These are phyloP conservation scores for Piper betle DNA, from an alignment of 164 flowering plant species.

Conservation along the genomic window DNA sequence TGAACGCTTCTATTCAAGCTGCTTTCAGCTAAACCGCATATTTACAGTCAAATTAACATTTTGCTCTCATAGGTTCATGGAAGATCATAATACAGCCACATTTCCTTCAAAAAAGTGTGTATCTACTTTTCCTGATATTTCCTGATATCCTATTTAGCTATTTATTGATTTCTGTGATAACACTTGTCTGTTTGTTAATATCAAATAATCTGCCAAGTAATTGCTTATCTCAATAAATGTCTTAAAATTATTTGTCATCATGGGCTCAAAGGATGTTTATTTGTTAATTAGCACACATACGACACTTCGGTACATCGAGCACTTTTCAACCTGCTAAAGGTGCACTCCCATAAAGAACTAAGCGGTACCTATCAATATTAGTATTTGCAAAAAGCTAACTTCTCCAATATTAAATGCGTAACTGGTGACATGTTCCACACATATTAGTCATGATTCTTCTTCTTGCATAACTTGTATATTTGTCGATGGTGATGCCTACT, in stretches of 20 bases:
- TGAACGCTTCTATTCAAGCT: neutral
- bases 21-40: neutral
- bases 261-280: too few relatives aligned
- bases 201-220: neutral
- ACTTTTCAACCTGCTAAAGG: too few relatives aligned
- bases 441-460: neutral
- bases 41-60: neutral
- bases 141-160: too few relatives aligned
- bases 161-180: neutral
- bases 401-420: too few relatives aligned
- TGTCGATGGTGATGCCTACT: neutral
- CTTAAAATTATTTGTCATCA: too few relatives aligned
- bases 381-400: too few relatives aligned
- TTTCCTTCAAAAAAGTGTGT: conserved; percentile 96
- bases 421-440: neutral
- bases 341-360: too few relatives aligned
- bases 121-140: neutral
- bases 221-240: neutral
- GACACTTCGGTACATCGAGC: too few relatives aligned
- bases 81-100: conserved; percentile 96
- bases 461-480: neutral
- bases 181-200: neutral
- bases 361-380: too few relatives aligned
- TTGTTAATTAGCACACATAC: too few relatives aligned
- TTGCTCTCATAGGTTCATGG: conserved; percentile 70